Conservation (phyloP, 73 alveolate species). For the Paramecium bursaria region DNA sequence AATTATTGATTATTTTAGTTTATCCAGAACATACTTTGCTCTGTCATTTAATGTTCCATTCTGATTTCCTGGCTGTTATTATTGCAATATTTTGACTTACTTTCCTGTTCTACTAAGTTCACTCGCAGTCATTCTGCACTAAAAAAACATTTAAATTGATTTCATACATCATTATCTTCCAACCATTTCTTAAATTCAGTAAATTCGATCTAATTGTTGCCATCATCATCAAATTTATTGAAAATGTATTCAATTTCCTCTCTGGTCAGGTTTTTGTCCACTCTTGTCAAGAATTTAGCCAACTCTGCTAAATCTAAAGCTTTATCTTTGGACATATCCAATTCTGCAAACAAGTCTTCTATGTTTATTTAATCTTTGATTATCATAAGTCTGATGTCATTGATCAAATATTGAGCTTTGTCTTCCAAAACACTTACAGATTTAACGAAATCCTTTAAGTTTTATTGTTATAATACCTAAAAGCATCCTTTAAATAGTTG, state of each 20-base stretch:
- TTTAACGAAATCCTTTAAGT: constrained; percentile 41
- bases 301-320: constrained; percentile 59
- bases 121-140: constrained; percentile 60
- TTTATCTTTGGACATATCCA: constrained; percentile 64
- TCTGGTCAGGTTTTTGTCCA: constrained; percentile 64
- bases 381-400: constrained; percentile 66
- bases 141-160: neutral
- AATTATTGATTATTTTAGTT: constrained; percentile 17
- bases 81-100: constrained; percentile 29
- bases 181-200: constrained; percentile 67
- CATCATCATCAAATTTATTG: constrained; percentile 69
- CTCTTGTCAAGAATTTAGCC: constrained; percentile 64
- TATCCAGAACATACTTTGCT: constrained; percentile 17
- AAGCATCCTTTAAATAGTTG: constrained; percentile 65
- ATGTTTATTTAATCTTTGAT: constrained; percentile 61
- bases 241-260: constrained; percentile 69
- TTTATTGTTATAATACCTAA: neutral
- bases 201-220: constrained; percentile 63
- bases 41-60: constrained; percentile 42
- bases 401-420: constrained; percentile 62
- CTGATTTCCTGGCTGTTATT: neutral
- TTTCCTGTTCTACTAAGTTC: constrained; percentile 58
- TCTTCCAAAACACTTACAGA: constrained; percentile 55
- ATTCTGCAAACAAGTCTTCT: constrained; percentile 65
- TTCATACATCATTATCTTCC: constrained; percentile 68